Evolutionary conservation across 2,329 filamentous ascomycete species (phyloP).

Genomic region (Pezicula neosporulosa): DNA sequence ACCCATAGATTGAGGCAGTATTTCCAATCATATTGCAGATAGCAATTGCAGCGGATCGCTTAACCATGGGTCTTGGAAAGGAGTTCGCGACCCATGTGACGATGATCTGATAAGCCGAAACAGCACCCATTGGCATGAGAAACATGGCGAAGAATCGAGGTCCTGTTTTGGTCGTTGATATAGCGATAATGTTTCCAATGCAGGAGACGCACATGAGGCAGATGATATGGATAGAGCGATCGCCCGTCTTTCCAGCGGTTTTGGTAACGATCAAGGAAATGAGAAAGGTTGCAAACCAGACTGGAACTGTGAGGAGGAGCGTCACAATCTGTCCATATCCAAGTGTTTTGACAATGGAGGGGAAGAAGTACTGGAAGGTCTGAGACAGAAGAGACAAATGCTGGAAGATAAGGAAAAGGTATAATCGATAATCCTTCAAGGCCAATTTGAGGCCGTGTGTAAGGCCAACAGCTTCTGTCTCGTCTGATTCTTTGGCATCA

Average conservation of each 20-base stretch:
- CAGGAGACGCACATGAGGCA: conserved; percentile 47
- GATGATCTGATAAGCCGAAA: conserved; percentile 43
- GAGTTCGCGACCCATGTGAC: conserved; percentile 28
- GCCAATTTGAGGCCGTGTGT: conserved; percentile 45
- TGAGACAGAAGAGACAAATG: conserved; percentile 48
- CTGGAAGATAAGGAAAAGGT: conserved; percentile 51
- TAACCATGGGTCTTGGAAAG: conserved; percentile 30
- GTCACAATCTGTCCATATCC: conserved; percentile 53
- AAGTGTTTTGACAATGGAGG: conserved; percentile 58
- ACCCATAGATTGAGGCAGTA: conserved; percentile 29
- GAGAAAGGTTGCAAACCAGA: conserved; percentile 54
- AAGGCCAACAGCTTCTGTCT: conserved; percentile 33
- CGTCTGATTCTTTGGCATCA: conserved; percentile 44
- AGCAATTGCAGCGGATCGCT: conserved; percentile 27
- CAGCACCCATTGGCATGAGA: conserved; percentile 52
- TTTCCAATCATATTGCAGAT: conserved; percentile 23
- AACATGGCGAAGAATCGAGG: conserved; percentile 62
- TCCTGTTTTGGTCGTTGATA: conserved; percentile 44
- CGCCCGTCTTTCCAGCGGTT: conserved; percentile 48
- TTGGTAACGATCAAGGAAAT: conserved; percentile 51
- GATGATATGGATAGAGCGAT: conserved; percentile 55
- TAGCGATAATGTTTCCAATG: conserved; percentile 52
- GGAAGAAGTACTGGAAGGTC: conserved; percentile 64
- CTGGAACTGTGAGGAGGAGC: conserved; percentile 53
- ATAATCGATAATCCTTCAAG: conserved; percentile 42